These are phyloP conservation scores for Cladosporium velox DNA, from an alignment of 2,329 filamentous ascomycete genomes.

Conservation along the genomic window DNA sequence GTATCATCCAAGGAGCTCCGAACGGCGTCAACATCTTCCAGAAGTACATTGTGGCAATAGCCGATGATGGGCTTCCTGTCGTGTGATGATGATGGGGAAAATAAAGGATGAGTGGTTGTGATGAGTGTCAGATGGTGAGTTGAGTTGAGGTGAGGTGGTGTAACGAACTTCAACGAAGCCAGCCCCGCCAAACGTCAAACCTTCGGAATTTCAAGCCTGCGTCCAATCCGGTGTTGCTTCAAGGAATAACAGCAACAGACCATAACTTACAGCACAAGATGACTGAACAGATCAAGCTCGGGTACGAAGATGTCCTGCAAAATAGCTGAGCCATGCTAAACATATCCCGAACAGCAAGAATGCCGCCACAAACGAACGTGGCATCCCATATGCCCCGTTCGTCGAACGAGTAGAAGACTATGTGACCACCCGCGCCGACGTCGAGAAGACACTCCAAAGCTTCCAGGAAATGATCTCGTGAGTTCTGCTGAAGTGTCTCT, in stretches of 20 bases:
- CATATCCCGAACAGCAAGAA: conserved; percentile 40
- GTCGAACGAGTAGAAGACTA: conserved; percentile 89
- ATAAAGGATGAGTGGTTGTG: not conserved
- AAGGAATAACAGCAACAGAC: not conserved
- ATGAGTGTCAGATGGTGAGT: not conserved
- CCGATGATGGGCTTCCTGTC: not conserved
- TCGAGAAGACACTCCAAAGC: conserved; percentile 76
- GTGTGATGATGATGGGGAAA: not conserved
- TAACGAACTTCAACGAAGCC: not conserved
- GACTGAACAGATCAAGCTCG: conserved; percentile 15
- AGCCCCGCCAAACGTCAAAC: conserved; percentile 7
- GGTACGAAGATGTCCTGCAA: not conserved
- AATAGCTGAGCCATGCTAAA: conserved; percentile 17
- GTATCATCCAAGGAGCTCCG: no score
- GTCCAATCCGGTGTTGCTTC: conserved; percentile 1
- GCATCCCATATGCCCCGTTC: conserved; percentile 81
- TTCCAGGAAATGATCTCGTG: conserved; percentile 96
- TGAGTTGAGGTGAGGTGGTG: not conserved
- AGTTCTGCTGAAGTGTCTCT: conserved; percentile 24
- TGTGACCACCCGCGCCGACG: conserved; percentile 73
- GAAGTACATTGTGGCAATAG: not conserved
- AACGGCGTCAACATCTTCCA: not conserved
- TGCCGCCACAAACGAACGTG: conserved; percentile 71
- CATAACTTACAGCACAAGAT: not conserved
- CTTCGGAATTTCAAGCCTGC: conserved; percentile 16